Base-by-base conservation (phyloP, 1,139 yeast species). In the Meyerozyma smithsonii region DNA sequence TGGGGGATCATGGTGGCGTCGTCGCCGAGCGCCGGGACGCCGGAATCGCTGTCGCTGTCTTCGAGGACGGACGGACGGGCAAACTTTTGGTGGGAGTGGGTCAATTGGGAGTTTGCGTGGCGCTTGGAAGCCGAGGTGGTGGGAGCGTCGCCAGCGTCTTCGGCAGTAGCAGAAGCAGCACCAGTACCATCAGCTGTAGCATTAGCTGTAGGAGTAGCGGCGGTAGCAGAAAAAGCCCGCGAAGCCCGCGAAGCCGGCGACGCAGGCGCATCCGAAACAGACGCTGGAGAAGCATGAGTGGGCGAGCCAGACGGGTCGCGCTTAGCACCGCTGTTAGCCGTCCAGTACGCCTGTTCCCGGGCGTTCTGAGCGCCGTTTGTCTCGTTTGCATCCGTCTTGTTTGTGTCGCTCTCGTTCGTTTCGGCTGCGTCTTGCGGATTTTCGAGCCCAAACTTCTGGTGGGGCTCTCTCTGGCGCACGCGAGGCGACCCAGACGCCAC, bases 11-110 rank as follows among this genome's bases (percentile, higher is more conserved):
- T 34, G 23, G 28, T 41, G 18, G 25, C 35, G 15, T 18, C 25
- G 28, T 37, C 48, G 8, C 52, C 50, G 32, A n/a, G 45, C 49
- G 26, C 52, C 58, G 32, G 40, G 4, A 54, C 56, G 35, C 56
- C 61, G 4, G 54, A 52, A 30, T 59, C 64, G 32, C 57, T 54
- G 35, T 56, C 63, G 36, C 58, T 53, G 32, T 56, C 64, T 23
- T 58, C 56, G 38, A 60, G 60, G 36, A 59, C 52, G 2, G 54
- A 49, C n/a, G 2, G 25, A 23, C 25, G 25, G 6, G 25, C 25
- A 12, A 23, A 5, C 25, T 23, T 23, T 23, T 23, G 25, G 12
- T 11, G 25, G 10, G 25, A 12, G 10, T 23, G 25, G 4, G 25
- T 5, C 25, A 23, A 12, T 12, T 11, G n/a, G 12, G 25, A 12